These are phyloP conservation scores for Acrocalymma vagum DNA, from an alignment of 2,329 filamentous ascomycete genomes.

Conservation along the genomic window DNA sequence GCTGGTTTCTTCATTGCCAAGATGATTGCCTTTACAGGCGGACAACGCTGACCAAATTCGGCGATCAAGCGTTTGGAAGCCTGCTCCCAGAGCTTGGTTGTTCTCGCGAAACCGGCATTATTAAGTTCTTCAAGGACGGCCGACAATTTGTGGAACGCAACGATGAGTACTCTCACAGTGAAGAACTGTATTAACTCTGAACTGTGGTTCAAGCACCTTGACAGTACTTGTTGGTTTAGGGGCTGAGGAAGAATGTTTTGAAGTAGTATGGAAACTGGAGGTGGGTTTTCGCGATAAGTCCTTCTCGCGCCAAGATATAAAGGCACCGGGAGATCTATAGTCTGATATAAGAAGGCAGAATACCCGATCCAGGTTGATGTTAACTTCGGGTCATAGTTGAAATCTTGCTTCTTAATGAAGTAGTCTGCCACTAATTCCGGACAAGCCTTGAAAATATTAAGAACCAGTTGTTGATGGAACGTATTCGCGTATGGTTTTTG, in stretches of 20 bases:
- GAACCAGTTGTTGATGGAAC: constrained; percentile 81
- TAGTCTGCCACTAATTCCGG: constrained; percentile 91
- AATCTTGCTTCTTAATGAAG: constrained; percentile 77
- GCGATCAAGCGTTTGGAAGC: constrained; percentile 72
- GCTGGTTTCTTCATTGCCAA: constrained; percentile 75
- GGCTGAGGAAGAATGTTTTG: constrained; percentile 88
- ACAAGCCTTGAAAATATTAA: constrained; percentile 79
- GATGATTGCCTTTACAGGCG: constrained; percentile 83
- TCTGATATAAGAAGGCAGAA: constrained; percentile 85
- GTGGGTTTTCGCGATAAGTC: constrained; percentile 72
- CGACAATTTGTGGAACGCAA: constrained; percentile 81
- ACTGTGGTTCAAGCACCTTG: constrained; percentile 79
- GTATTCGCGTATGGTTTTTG: constrained; percentile 84
- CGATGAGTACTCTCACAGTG: constrained; percentile 78
- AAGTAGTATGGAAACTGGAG: constrained; percentile 79
- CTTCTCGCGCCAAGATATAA: constrained; percentile 73
- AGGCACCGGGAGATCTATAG: constrained; percentile 78
- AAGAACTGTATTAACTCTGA: constrained; percentile 86
- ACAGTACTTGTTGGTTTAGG: constrained; percentile 79
- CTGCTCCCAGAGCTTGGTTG: constrained; percentile 71
- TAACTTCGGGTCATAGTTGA: constrained; percentile 89
- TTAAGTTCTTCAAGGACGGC: constrained; percentile 69
- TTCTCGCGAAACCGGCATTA: constrained; percentile 48
- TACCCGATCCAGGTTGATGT: constrained; percentile 96
- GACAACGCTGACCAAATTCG: constrained; percentile 80